Evolutionary conservation across 495 filamentous ascomycete species (phyloP).

Genomic region (Hypoxylon trugodes): DNA sequence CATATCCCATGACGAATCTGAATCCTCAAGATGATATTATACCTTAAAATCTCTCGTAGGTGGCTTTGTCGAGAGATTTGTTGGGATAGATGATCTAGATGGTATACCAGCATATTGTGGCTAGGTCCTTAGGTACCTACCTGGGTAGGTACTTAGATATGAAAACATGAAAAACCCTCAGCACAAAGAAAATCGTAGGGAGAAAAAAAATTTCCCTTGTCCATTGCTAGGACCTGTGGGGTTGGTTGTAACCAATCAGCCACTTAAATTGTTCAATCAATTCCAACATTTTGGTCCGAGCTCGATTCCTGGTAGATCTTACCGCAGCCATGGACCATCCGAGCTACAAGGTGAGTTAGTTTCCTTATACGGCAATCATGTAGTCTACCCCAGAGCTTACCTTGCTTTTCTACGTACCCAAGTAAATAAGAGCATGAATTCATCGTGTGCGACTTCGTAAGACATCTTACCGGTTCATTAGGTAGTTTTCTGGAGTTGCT

Average conservation of each 20-base stretch:
- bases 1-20: background rate
- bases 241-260: constrained; percentile 2
- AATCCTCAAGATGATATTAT: background rate
- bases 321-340: background rate
- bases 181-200: constrained; percentile 6
- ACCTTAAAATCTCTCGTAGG: background rate
- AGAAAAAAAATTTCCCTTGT: constrained; percentile 17
- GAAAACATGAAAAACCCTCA: constrained; percentile 12
- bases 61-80: constrained; percentile 4
- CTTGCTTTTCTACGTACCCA: too few relatives aligned
- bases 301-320: constrained; percentile 12
- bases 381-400: background rate
- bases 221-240: constrained; percentile 22
- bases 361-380: background rate
- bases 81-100: constrained; percentile 7
- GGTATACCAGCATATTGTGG: too few relatives aligned
- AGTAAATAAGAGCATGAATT: too few relatives aligned
- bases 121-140: too few relatives aligned
- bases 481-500: background rate
- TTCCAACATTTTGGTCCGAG: constrained; percentile 20
- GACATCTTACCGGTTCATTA: background rate
- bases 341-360: background rate
- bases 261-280: constrained; percentile 13
- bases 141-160: too few relatives aligned
- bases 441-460: too few relatives aligned